Evolutionary conservation across 345 rosid species (phyloP).

Genomic region (Citrus glauca): DNA sequence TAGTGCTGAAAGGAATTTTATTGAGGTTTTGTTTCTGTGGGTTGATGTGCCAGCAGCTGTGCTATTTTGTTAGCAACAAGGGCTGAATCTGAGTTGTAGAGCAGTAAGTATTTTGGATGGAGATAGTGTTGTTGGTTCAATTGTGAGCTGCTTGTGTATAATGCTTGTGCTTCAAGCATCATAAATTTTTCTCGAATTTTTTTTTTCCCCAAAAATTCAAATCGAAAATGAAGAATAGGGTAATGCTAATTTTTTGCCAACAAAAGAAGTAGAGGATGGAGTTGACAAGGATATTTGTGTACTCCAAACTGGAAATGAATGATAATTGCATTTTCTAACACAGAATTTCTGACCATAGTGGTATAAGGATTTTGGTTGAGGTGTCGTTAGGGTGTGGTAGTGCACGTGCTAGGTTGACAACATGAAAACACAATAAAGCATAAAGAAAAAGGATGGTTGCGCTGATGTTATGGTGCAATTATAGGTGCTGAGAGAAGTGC

Average conservation of each 20-base stretch:
- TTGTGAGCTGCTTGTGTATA: background rate
- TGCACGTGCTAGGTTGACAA: background rate
- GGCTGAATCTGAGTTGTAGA: background rate
- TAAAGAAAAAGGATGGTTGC: background rate
- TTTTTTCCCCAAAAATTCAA: no score
- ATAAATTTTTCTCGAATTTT: background rate
- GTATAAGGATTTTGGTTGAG: background rate
- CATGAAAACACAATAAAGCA: background rate
- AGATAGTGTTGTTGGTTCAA: background rate
- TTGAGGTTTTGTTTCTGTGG: background rate
- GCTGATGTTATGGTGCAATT: background rate
- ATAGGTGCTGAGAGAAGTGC: background rate
- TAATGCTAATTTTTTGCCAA: background rate
- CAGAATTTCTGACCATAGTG: background rate
- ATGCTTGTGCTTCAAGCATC: background rate
- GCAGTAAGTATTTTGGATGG: background rate
- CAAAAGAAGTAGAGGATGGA: background rate
- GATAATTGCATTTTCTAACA: background rate
- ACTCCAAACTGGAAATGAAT: background rate
- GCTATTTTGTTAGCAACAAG: background rate
- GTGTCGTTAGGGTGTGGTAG: background rate
- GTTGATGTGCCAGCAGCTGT: background rate
- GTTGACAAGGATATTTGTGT: background rate
- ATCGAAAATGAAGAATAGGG: background rate
- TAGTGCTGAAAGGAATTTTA: background rate